A percentile compares a stretch with the other conserved stretches of the same genome.
Conservation (phyloP, 768 basidiomycete species). For the Suillus ampliporus region DNA sequence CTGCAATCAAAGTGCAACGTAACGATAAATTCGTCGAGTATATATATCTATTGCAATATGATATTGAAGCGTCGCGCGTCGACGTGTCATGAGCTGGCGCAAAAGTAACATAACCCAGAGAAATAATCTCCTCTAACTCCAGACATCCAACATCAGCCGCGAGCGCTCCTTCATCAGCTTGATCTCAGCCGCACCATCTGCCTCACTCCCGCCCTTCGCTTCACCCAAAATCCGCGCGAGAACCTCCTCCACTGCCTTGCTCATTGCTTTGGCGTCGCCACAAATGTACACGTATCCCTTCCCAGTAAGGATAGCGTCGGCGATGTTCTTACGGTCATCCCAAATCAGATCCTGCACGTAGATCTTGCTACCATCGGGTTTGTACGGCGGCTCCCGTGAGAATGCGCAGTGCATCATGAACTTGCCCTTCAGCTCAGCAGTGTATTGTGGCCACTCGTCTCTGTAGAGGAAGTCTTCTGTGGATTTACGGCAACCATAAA, state of each 20-base stretch:
- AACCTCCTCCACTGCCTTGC: constrained; percentile 91
- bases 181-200: constrained; percentile 89
- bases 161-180: constrained; percentile 96
- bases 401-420: constrained; percentile 89
- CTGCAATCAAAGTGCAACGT: background rate
- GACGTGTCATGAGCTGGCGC: constrained; percentile 5
- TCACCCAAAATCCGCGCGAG: constrained; percentile 85
- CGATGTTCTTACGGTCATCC: constrained; percentile 83
- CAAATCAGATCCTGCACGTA: constrained; percentile 98
- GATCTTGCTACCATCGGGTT: constrained; percentile 91
- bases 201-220: constrained; percentile 90
- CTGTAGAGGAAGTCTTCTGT: constrained; percentile 92
- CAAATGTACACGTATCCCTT: constrained; percentile 99
- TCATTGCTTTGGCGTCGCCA: constrained; percentile 97
- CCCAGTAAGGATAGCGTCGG: constrained; percentile 88
- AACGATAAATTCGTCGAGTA: constrained; percentile 4
- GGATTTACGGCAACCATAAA: constrained; percentile 93
- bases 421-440: constrained; percentile 86
- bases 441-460: constrained; percentile 93
- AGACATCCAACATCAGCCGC: constrained; percentile 85
- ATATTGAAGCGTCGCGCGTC: background rate
- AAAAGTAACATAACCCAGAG: background rate
- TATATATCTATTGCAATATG: constrained; percentile 9
- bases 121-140: constrained; percentile 60
- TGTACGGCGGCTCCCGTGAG: constrained; percentile 86